Evolutionary conservation across 1,139 yeast species (phyloP), one percentile per base, ranked within the genome.

Genomic region (Hansenula sp.): DNA sequence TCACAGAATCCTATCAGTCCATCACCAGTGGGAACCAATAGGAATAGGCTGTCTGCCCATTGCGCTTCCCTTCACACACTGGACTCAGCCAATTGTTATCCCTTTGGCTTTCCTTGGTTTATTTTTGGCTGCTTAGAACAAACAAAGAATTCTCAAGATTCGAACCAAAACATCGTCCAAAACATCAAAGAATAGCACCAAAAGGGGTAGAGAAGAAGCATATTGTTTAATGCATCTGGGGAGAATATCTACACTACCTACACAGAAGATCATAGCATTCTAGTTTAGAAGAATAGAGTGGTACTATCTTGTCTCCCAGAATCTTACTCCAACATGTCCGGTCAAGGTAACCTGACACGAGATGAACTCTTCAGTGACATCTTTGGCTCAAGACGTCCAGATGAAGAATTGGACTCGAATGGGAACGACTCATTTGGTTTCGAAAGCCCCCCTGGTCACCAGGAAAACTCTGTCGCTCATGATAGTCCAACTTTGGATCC

Each of bases 351-450:
- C 28, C 43, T 46, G 42, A 46, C 50, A 36, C 48, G 66, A 44
- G 63, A 60, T 41, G 63, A 59, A 19, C 52, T 60, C 25, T 60
- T 58, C 50, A 55, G 44, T 38, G 66, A 61, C 42, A 61, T 61
- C 33, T 61, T 61, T 41, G 66, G 66, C 16, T 46, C 43, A 9
- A 47, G 57, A 40, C 42, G 54, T 33, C 54, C 56, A 17, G 41
- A 37, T 21, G 42, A 41, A 12, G 15, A 24, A 10, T n/a, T 19
- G 11, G 11, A 12, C 10, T 4, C 28, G 7, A 5, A 11, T 18
- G 10, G 7, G n/a, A 21, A 17, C 13, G 41, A 35, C 29, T 19
- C 28, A 1, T 41, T 38, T 27, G 29, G 36, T 4, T 43, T 42
- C 32, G 45, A 38, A 21, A 18, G 25, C 4, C 16, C 38, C 5